These are phyloP conservation scores for Saccharomycopsis selenospora DNA, from an alignment of 805 yeast genomes.

Conservation along the genomic window DNA sequence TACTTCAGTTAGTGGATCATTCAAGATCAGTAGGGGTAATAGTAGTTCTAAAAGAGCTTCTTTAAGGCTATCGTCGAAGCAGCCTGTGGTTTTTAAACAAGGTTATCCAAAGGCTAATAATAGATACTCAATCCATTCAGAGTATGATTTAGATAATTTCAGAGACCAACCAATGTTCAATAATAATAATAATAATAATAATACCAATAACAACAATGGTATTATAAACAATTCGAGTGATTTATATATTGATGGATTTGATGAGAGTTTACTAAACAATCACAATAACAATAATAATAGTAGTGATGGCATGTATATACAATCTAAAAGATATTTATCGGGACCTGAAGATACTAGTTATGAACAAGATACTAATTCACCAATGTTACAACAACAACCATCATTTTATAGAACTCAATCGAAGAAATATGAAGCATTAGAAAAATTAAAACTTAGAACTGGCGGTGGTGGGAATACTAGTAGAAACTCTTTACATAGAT, in stretches of 20 bases:
- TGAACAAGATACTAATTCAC: neutral
- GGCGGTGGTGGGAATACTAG: neutral
- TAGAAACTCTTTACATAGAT: neutral
- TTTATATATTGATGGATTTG: slow-evolving; percentile 8
- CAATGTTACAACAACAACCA: slow-evolving; percentile 6
- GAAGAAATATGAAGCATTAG: slow-evolving; percentile 14
- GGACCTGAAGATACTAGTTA: neutral
- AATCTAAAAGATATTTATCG: neutral
- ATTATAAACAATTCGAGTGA: neutral
- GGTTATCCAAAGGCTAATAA: neutral
- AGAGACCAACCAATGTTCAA: neutral
- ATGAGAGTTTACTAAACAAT: neutral
- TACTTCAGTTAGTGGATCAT: neutral
- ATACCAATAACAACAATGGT: neutral
- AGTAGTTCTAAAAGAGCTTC: too few species aligned
- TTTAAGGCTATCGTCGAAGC: too few species aligned
- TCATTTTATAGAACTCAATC: slow-evolving; percentile 7
- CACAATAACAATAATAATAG: neutral
- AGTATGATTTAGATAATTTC: neutral
- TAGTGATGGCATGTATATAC: neutral
- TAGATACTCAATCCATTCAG: neutral
- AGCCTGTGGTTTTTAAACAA: neutral
- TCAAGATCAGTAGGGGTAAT: neutral
- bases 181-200: neutral
- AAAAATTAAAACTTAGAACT: slow-evolving; percentile 9